phyloP scores from a whole-genome alignment of 345 rosid genomes.

The Euclidium syriacum region DNA sequence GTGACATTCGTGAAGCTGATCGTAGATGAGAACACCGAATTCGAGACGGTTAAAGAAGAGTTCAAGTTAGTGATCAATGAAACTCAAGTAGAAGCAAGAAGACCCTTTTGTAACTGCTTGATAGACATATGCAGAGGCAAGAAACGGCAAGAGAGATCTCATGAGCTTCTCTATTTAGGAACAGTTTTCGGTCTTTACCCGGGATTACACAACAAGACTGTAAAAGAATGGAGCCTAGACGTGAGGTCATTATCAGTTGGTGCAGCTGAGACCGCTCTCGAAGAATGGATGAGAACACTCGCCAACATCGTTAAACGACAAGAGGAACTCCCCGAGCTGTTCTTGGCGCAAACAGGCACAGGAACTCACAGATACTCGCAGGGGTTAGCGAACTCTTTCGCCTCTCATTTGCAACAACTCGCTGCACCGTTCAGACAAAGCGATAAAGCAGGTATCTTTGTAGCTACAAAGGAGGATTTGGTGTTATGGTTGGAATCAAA shows the following conservation, averaged over 20 bases:
- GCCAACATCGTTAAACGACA: slow-evolving; percentile 50
- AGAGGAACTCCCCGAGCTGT: slow-evolving; percentile 65
- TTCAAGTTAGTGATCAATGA: slow-evolving; percentile 50
- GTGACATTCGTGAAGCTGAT: slow-evolving; percentile 50
- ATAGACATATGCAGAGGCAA: slow-evolving; percentile 69
- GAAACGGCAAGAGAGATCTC: slow-evolving; percentile 55
- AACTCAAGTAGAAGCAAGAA: slow-evolving; percentile 62
- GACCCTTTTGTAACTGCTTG: slow-evolving; percentile 88
- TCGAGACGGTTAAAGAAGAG: slow-evolving; percentile 55
- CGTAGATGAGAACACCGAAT: slow-evolving; percentile 37
- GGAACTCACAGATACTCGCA: slow-evolving; percentile 83
- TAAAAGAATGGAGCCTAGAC: slow-evolving; percentile 74
- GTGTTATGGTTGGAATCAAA: slow-evolving; percentile 67
- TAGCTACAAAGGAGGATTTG: slow-evolving; percentile 75
- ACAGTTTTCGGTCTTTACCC: slow-evolving; percentile 74
- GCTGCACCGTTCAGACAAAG: slow-evolving; percentile 71
- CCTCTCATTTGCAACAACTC: slow-evolving; percentile 55
- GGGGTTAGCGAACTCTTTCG: slow-evolving; percentile 72
- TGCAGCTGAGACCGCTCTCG: slow-evolving; percentile 82
- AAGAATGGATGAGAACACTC: slow-evolving; percentile 83
- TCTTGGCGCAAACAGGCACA: slow-evolving; percentile 72
- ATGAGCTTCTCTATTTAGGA: slow-evolving; percentile 85
- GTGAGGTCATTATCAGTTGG: slow-evolving; percentile 81
- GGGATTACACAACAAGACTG: slow-evolving; percentile 62
- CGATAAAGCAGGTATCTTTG: slow-evolving; percentile 58